Conservation (phyloP, 805 yeast genomes). For the Tetrapisispora taiwanensis region DNA sequence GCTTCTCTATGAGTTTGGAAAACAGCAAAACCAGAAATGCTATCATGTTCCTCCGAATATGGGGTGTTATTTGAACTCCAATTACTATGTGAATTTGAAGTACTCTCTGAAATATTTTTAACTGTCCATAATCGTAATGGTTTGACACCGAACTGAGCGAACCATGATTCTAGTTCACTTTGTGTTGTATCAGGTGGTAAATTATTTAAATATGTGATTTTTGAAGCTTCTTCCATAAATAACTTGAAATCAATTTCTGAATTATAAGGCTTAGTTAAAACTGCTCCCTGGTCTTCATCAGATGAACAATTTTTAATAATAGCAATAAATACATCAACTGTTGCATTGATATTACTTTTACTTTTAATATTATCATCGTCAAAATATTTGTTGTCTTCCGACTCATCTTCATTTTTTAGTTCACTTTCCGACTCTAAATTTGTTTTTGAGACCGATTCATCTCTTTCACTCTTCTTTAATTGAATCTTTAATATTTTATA, state of each 20-base stretch:
- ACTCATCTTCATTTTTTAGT: no score
- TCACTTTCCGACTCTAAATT: no score
- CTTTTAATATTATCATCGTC: not conserved
- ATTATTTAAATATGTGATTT: conserved; percentile 70
- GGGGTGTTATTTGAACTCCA: conserved; percentile 23
- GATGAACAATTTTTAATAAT: conserved; percentile 32
- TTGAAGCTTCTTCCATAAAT: conserved; percentile 62
- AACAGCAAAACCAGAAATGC: conserved; percentile 72
- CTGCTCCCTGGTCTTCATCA: conserved; percentile 39
- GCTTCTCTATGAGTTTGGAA: conserved; percentile 84
- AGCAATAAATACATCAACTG: conserved; percentile 22
- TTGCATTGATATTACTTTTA: conserved; percentile 6
- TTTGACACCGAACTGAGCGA: conserved; percentile 73
- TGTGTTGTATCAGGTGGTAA: conserved; percentile 82
- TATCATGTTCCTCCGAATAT: conserved; percentile 37
- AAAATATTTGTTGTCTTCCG: no score
- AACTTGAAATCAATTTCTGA: conserved; percentile 59
- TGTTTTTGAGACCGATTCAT: no score
- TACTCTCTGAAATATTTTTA: conserved; percentile 38
- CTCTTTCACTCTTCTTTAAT: no score
- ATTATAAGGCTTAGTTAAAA: conserved; percentile 67
- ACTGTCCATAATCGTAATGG: conserved; percentile 88
- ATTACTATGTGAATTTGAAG: conserved; percentile 15
- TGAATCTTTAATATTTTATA: conserved; percentile 35
- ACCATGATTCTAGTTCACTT: conserved; percentile 84